Evolutionary conservation across 106 monocot species (phyloP), one percentile per base, ranked within the genome.

Genomic region (Alisma plantagoaquatica): DNA sequence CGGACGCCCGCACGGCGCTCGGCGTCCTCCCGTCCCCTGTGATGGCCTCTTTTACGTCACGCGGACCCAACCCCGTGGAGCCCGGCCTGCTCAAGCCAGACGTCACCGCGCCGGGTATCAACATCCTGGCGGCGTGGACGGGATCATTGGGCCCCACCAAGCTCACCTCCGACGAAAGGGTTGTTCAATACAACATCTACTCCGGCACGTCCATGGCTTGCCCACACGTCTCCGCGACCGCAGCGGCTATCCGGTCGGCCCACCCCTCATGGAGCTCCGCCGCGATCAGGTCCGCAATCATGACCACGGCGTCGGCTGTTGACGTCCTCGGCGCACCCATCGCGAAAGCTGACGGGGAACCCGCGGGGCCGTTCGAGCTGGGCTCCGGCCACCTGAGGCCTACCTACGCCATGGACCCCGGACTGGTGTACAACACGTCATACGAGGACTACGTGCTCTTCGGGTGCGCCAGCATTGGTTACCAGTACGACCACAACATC

Each of bases 141-240:
- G 78, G 72, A 47, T 43, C 75, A 2, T 78, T 81, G 2, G 45
- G 77, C 1, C 78, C 81, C 2, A 86, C 91, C 3, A 92, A 86
- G 76, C 77, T 86, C 5, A 63, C 75, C 2, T 66, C 23, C 10
- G 86, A 92, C 52, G 8, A 49, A 11, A 60, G 91, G 17, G 41
- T 41, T 1, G 81, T 82, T 2, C 81, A 78, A 50, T 86, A 82
- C 59, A 92, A 92, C 56, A 50, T 92, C 6, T 27, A 82, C 43
- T 92, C 91, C 0, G 91, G 91, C 15, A 92, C 91, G 2, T 92
- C 91, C 15, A 92, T 92, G 91, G 73, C 91, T 15, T 92, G 91
- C 70, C 91, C 91, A 8, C 91, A 92, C 28, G 86, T 82, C 0
- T 56, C 85, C 10, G 85, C 81, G 20, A 41, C 63, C 16, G 78